These are phyloP conservation scores for Pythium biforme DNA, from an alignment of 352 stramenopile species.

Conservation along the genomic window DNA sequence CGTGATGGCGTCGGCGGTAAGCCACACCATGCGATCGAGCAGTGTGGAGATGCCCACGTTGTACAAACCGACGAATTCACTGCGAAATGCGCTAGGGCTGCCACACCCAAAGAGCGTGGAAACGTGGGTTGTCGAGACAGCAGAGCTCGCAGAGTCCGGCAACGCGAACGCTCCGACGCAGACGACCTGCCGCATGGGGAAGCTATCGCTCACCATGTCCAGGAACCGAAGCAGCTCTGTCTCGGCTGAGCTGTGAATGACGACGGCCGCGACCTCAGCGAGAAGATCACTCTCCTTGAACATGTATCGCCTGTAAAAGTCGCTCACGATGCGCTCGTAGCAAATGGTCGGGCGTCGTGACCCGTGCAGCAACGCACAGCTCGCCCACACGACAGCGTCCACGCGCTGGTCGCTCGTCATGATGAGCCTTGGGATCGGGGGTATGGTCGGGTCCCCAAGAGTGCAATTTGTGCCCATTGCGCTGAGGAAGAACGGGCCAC, in stretches of 20 bases:
- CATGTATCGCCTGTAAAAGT: constrained; percentile 15
- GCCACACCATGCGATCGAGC: constrained; percentile 19
- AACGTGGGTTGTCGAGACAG: neutral
- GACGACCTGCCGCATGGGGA: constrained; percentile 9
- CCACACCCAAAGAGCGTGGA: constrained; percentile 20
- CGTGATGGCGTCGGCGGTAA: constrained; percentile 18
- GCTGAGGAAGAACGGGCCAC: constrained; percentile 18
- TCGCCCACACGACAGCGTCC: constrained; percentile 15
- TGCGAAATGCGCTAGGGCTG: constrained; percentile 19
- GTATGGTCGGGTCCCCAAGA: neutral
- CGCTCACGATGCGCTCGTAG: constrained; percentile 18
- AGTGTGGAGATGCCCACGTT: constrained; percentile 5
- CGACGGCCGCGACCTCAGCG: neutral
- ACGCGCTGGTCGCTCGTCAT: constrained; percentile 21
- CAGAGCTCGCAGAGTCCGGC: no score
- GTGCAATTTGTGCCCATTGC: constrained; percentile 17
- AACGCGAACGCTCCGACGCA: constrained; percentile 18
- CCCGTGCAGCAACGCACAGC: constrained; percentile 11
- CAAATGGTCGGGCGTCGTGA: constrained; percentile 11
- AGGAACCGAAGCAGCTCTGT: constrained; percentile 19
- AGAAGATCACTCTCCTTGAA: constrained; percentile 16
- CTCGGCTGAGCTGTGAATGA: constrained; percentile 2
- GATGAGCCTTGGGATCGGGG: constrained; percentile 1
- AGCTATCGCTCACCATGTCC: constrained; percentile 15
- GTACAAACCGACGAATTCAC: constrained; percentile 17